Evolutionary conservation across 108 stramenopile genomes (phyloP), one percentile per base, ranked within the genome.

Genomic region (Epipyxis sp.): DNA sequence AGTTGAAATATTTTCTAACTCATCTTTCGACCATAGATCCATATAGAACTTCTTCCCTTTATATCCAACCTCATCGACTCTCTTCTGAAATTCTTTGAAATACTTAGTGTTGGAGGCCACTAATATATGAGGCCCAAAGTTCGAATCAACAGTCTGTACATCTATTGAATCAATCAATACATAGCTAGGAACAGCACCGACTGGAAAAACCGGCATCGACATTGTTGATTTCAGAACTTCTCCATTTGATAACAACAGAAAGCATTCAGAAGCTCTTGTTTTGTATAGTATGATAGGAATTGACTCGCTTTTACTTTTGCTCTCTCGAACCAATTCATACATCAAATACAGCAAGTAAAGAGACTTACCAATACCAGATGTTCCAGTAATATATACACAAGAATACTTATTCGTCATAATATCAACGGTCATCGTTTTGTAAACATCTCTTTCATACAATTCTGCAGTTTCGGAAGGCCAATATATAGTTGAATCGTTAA

Each of bases 341-440:
- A 50, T 50, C 46, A 50, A 50, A 50, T 50, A 50, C 46, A 50
- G 46, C 46, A 50, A 50, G 46, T 50, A 50, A 20, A 50, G 46
- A 13, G 46, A 50, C 20, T 50, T 50, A 20, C 46, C 46, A 20
- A 50, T 50, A 50, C 46, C 46, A 13, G 46, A 50, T 50, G 46
- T 50, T 20, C 46, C 46, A 50, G 46, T 50, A 20, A 50, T 20
- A 50, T 50, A 50, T 13, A 50, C 46, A 50, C 46, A 50, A 50
- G 46, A 50, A 20, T 50, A 50, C 20, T 50, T 50, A 50, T 50
- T 50, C 20, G 6, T 6, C 46, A 50, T 50, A 20, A 50, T 50
- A 20, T 50, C 46, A 50, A 50, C 46, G 6, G 46, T 50, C 46
- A 50, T 50, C 46, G 46, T 50, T 50, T 50, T 50, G 20, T 50